Percentiles rank a stretch among this genome's conserved stretches.
These are phyloP conservation scores for Saturnispora besseyi DNA, from an alignment of 805 yeast species.

Conservation along the genomic window DNA sequence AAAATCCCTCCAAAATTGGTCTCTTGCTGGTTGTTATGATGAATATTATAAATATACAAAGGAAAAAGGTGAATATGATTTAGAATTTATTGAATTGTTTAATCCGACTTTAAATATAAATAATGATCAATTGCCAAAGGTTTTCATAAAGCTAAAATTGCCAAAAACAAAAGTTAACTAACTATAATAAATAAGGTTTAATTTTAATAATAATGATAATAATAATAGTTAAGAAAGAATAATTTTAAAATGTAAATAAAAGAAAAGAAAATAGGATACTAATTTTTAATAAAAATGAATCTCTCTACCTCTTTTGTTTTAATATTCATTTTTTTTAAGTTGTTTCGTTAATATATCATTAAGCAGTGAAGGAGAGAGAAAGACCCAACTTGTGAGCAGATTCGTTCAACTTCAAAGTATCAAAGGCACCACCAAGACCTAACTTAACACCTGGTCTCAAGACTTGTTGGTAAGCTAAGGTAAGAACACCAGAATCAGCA, in stretches of 20 bases:
- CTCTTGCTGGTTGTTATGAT: conserved; percentile 84
- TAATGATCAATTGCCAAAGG: conserved; percentile 46
- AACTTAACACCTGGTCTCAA: conserved; percentile 93
- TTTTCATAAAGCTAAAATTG: conserved; percentile 33
- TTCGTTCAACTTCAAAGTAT: conserved; percentile 90
- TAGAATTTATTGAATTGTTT: conserved; percentile 83
- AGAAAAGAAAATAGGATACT: background rate
- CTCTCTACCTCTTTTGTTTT: no score
- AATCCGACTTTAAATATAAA: conserved; percentile 49
- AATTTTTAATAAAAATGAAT: no score
- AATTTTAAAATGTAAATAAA: no score
- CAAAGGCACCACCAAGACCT: conserved; percentile 95
- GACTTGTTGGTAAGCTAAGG: conserved; percentile 88
- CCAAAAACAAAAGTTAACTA: no score
- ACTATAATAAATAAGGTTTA: background rate
- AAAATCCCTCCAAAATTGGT: conserved; percentile 85
- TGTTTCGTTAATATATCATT: conserved; percentile 20
- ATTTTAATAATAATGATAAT: background rate
- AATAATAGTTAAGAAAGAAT: no score
- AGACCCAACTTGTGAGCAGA: conserved; percentile 97
- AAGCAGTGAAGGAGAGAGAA: conserved; percentile 89
- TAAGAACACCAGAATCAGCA: conserved; percentile 91
- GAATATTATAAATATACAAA: conserved; percentile 89
- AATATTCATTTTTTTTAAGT: background rate
- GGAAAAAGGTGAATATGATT: conserved; percentile 87